Conservation (phyloP, 1,139 yeast genomes). For the Pichia sp. region DNA sequence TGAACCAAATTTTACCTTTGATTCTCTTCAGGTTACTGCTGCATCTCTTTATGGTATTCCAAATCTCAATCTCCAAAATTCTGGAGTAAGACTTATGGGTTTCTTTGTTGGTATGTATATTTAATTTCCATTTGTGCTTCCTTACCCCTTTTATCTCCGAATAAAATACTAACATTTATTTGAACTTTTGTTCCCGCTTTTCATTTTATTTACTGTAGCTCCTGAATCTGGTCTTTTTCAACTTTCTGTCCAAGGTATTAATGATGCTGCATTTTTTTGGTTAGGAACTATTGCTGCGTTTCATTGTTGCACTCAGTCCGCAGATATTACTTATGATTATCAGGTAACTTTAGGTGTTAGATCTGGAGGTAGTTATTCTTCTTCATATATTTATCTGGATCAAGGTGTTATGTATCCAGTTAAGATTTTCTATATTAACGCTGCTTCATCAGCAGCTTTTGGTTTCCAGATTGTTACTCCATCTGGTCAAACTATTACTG, state of each 20-base stretch:
- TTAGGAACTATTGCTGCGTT: too few species aligned
- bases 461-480: neutral
- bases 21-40: neutral
- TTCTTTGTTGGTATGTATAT: constrained; percentile 8
- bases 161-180: neutral
- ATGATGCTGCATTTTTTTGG: too few species aligned
- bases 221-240: too few species aligned
- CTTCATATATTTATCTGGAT: too few species aligned
- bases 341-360: too few species aligned
- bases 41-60: constrained; percentile 3
- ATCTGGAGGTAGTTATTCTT: too few species aligned
- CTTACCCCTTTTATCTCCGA: neutral
- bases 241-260: too few species aligned
- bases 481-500: neutral
- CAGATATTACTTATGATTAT: too few species aligned
- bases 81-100: constrained; percentile 10
- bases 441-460: neutral
- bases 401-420: too few species aligned
- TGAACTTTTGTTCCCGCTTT: neutral
- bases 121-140: neutral
- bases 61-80: constrained; percentile 6
- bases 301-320: too few species aligned
- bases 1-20: constrained; percentile 10
- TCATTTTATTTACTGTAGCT: constrained; percentile 10
- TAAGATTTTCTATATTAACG: constrained; percentile 1